Evolutionary conservation across 441 rosid species (phyloP), one percentile per base, ranked within the genome.

Genomic region (Euphorbia schlechtendalii): DNA sequence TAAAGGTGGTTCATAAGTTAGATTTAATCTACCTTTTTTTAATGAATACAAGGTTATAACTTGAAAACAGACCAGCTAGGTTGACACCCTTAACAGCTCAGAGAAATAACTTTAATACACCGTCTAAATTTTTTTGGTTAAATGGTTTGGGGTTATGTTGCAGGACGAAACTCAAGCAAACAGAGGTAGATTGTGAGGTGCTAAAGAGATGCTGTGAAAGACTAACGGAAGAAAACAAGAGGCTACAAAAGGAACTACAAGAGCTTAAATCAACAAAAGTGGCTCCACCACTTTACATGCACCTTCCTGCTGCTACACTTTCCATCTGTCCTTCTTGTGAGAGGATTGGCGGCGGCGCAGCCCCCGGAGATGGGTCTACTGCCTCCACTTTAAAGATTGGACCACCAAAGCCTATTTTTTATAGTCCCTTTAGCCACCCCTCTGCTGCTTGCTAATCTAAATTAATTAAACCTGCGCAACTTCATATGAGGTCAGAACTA

Each of bases 141-240:
- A 40, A 40, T 3, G 45, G 4, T n/a, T n/a, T n/a, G n/a, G n/a
- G n/a, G 45, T 40, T 3, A 40, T 14, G 63, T 22, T 22, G 28
- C 79, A 92, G 99, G 95, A 93, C 90, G 49, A 93, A 90, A 82
- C 80, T 93, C 80, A 93, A 93, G 84, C 97, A 93, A 56, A 93
- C 93, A 5, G 99, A 90, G 68, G 85, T 80, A 48, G 95, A 90
- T 36, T 88, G 87, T 65, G 93, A 88, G 74, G 72, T 83, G 30
- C 73, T 93, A 70, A 93, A 80, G 86, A 85, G 79, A 75, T 86
- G 87, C 69, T 90, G 92, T 24, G 93, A 87, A 68, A 81, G 82
- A 18, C 73, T 93, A 46, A 84, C 83, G 28, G 95, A 84, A 65
- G 91, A 93, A 74, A 93, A 93, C 77, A 82, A 74, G 68, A 78